A percentile compares a stretch with the other conserved stretches of the same genome.
These are phyloP conservation scores for Acanthamoeba castellanii DNA, from an alignment of 208 protist species.

Conservation along the genomic window DNA sequence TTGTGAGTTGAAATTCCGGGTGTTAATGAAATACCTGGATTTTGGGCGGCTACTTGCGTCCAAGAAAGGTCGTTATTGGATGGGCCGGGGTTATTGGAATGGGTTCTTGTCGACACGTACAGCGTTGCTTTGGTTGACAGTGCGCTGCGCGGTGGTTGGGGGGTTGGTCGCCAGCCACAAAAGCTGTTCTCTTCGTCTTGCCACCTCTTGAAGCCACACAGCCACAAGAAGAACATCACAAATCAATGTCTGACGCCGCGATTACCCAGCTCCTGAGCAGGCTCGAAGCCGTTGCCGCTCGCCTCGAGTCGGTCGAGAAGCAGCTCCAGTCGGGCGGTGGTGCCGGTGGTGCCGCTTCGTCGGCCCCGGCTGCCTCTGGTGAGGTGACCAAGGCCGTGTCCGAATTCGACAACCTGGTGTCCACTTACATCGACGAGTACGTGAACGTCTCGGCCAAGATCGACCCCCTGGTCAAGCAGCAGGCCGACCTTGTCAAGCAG, in stretches of 20 bases:
- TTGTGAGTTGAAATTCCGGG: no score
- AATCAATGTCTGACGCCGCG: slow-evolving; percentile 68
- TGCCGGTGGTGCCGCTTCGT: background rate
- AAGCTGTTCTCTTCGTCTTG: background rate
- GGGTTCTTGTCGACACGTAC: background rate
- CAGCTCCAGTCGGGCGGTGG: slow-evolving; percentile 44
- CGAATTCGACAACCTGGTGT: slow-evolving; percentile 71
- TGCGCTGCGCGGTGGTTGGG: background rate
- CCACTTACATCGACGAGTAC: slow-evolving; percentile 44
- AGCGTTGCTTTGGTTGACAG: background rate
- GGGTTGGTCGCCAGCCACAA: background rate
- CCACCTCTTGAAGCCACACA: background rate
- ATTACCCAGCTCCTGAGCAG: slow-evolving; percentile 14
- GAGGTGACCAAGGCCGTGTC: slow-evolving; percentile 54
- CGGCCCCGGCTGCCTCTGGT: slow-evolving; percentile 2
- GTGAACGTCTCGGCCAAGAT: slow-evolving; percentile 71
- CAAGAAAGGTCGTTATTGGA: background rate
- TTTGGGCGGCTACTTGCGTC: no score
- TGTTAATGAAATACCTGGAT: no score
- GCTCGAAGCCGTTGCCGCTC: slow-evolving; percentile 13
- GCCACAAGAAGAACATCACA: background rate
- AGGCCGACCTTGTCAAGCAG: slow-evolving; percentile 74
- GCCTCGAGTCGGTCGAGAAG: slow-evolving; percentile 53
- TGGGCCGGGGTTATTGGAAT: background rate
- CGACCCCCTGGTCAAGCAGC: slow-evolving; percentile 68